Conservation (phyloP, 495 filamentous ascomycete species). For the Aspergillus mulundensis region DNA sequence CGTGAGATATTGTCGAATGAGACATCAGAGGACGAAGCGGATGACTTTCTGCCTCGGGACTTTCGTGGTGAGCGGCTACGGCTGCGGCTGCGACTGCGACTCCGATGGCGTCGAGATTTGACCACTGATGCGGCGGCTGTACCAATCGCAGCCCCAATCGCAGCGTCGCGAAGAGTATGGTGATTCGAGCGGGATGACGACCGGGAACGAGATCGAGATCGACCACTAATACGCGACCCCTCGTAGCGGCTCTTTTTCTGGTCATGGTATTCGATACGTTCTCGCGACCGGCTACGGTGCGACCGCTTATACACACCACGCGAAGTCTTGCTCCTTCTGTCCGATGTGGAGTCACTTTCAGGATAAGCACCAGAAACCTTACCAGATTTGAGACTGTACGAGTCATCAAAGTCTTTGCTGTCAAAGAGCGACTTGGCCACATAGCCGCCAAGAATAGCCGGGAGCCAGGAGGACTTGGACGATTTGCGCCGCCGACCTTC, state of each 20-base stretch:
- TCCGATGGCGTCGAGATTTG: conserved; percentile 26
- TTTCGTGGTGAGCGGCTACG: conserved; percentile 32
- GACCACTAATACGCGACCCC: conserved; percentile 20
- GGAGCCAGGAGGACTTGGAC: conserved; percentile 47
- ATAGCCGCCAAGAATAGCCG: conserved; percentile 51
- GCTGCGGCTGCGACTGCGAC: conserved; percentile 31
- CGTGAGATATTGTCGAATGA: conserved; percentile 33
- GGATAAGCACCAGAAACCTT: conserved; percentile 30
- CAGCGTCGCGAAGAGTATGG: conserved; percentile 38
- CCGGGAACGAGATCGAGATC: conserved; percentile 36
- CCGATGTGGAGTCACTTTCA: conserved; percentile 36
- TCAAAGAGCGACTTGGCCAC: conserved; percentile 52
- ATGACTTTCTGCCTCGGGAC: conserved; percentile 29
- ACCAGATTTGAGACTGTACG: conserved; percentile 53
- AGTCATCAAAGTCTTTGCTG: conserved; percentile 55
- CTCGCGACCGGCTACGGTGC: conserved; percentile 30
- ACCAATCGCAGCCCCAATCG: conserved; percentile 46
- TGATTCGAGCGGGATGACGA: conserved; percentile 33
- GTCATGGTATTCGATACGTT: conserved; percentile 23
- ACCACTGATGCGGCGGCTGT: conserved; percentile 33
- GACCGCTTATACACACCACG: conserved; percentile 37
- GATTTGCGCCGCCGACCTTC: conserved; percentile 45
- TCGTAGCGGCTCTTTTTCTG: conserved; percentile 5
- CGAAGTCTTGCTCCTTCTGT: conserved; percentile 43
- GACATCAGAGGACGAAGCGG: conserved; percentile 35